phyloP scores from a whole-genome alignment of 2,329 filamentous ascomycete genomes.

The Phyllosticta capitalensis region DNA sequence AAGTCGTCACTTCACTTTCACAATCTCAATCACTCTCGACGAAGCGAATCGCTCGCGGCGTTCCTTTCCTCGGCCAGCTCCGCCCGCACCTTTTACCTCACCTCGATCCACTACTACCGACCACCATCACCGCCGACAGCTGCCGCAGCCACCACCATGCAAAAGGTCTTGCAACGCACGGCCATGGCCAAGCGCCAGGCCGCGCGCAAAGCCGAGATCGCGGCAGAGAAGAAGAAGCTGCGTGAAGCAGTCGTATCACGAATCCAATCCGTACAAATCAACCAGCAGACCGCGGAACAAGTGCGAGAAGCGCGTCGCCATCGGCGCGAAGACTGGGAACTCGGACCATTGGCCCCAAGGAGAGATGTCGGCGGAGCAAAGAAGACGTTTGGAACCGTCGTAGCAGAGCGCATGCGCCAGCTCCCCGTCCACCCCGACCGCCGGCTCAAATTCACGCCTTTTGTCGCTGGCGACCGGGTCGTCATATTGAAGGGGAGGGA shows the following conservation, averaged over 20 bases:
- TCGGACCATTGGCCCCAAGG: conserved; percentile 70
- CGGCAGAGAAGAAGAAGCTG: conserved; percentile 15
- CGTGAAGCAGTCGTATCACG: conserved; percentile 14
- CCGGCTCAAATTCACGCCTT: conserved; percentile 21
- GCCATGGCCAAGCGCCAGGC: conserved; percentile 58
- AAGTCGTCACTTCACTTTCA: not conserved
- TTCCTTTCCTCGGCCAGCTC: not conserved
- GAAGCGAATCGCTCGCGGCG: not conserved
- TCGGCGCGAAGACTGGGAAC: conserved; percentile 65
- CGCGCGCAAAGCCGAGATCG: conserved; percentile 27
- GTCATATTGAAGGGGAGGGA: conserved; percentile 69
- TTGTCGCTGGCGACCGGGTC: conserved; percentile 61
- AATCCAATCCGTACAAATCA: not conserved
- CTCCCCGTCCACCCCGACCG: conserved; percentile 29
- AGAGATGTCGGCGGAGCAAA: conserved; percentile 55
- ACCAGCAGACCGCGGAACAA: conserved; percentile 1
- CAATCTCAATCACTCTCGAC: not conserved
- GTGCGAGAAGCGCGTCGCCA: conserved; percentile 39
- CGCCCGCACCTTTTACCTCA: not conserved
- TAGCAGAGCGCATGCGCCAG: conserved; percentile 19
- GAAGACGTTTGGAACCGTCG: conserved; percentile 51
- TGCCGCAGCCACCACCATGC: conserved; percentile 28
- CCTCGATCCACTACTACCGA: conserved; percentile 4
- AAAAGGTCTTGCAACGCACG: conserved; percentile 60
- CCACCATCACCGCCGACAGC: not conserved